phyloP scores from a whole-genome alignment of 176 grass and related monocot species.

The Lolium perenne region DNA sequence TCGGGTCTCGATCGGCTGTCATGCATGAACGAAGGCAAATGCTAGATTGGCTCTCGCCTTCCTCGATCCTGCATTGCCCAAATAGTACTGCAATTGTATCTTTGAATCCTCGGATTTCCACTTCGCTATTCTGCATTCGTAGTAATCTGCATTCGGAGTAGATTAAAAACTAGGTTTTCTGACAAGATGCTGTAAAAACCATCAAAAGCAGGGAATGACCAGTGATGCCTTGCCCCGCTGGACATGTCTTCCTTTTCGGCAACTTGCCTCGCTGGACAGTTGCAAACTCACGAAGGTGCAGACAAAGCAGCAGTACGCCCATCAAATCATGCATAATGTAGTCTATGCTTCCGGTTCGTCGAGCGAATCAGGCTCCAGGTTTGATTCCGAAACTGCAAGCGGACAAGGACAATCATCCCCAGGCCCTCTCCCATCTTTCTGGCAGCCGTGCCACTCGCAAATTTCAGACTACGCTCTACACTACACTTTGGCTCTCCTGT shows the following conservation, averaged over 20 bases:
- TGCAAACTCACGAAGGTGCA: neutral
- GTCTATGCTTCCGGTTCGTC: neutral
- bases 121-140: no score
- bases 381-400: constrained; percentile 33
- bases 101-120: no score
- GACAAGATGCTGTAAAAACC: neutral
- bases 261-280: neutral
- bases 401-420: constrained; percentile 27
- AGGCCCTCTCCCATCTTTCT: constrained; percentile 1
- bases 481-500: neutral
- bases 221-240: neutral
- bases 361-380: neutral
- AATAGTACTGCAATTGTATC: no score
- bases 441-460: neutral
- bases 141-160: no score
- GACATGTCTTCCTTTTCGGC: neutral
- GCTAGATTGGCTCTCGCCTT: neutral
- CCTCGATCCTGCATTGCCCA: no score
- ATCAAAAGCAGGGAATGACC: neutral
- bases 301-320: neutral
- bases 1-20: no score
- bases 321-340: neutral
- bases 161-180: neutral
- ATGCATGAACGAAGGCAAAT: no score
- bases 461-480: neutral